These are phyloP conservation scores for Didymella pinodella DNA, from an alignment of 2,329 filamentous ascomycete species.

Conservation along the genomic window DNA sequence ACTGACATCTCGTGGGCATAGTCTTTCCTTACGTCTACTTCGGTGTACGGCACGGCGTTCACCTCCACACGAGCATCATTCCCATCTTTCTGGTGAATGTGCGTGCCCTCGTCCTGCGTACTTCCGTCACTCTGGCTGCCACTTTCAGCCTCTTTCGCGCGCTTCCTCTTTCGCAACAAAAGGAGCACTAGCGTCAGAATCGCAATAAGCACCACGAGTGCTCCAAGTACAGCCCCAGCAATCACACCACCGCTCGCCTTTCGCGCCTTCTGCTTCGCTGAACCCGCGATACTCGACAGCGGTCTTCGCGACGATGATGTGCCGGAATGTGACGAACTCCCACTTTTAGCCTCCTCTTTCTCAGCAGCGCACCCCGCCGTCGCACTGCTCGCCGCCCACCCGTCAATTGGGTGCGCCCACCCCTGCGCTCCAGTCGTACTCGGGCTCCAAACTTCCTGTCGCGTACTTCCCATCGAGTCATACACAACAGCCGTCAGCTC, in stretches of 20 bases:
- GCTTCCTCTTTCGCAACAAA: not conserved
- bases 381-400: slow-evolving; percentile 9
- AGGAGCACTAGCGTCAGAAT: not conserved
- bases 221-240: not conserved
- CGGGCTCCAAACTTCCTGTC: slow-evolving; percentile 4
- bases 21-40: not conserved
- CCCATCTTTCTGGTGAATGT: not conserved
- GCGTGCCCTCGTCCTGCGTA: not conserved
- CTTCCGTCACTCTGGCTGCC: not conserved
- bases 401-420: slow-evolving; percentile 22
- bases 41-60: not conserved
- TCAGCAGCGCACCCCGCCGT: slow-evolving; percentile 8
- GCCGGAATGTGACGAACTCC: not conserved
- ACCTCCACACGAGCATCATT: not conserved
- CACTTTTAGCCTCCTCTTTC: not conserved
- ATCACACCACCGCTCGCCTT: not conserved
- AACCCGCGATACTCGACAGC: not conserved
- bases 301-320: not conserved
- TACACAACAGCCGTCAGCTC: slow-evolving; percentile 15
- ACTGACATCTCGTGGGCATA: slow-evolving; percentile 1
- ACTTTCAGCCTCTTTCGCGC: not conserved
- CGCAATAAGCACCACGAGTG: not conserved
- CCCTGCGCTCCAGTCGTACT: slow-evolving; percentile 17
- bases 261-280: not conserved
- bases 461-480: not conserved